Evolutionary conservation across 148 eudicot genomes (phyloP), one percentile per base, ranked within the genome.

Genomic region (Cornus suecica): DNA sequence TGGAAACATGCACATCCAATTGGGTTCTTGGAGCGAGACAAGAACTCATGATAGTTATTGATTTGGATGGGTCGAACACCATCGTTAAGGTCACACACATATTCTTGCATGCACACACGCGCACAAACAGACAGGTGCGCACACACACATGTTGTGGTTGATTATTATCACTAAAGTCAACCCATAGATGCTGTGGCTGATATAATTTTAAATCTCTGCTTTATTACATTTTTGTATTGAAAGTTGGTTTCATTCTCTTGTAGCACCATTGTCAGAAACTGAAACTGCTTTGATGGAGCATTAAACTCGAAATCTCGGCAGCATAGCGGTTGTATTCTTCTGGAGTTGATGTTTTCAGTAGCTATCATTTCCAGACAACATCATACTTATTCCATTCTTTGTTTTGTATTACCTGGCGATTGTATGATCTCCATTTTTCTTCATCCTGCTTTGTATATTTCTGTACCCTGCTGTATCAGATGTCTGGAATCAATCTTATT

Each of bases 231-330:
- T 58, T 23, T 66, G 25, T 68, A 71, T 70, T 37, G 51, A 63
- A 65, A 70, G 30, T 71, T 31, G 23, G 27, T 18, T n/a, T 69
- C 56, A 25, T 74, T 82, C 45, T 58, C 68, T 81, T 89, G 85
- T 94, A 95, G 99, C 99, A 30, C 99, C 99, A 28, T 85, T 95
- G 66, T 92, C 99, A 9, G 99, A 95, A 63, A 91, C 87, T 62
- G 99, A 95, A 80, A 85, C 97, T 65, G 97, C 99, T 74, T 83
- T 95, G 80, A 95, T 95, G 92, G 96, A 93, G 29, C 91, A 84
- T 76, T 91, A 79, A 90, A 52, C 62, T 71, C 24, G 18, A 51
- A 70, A 24, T 52, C 27, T 29, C 56, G 54, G 13, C 56, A 37
- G 27, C 56, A 2, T 30, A 27, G 23, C 4, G 22, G 71, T 68